A percentile compares a stretch with the other conserved stretches of the same genome.
These are phyloP conservation scores for Dipodascus geniculatus DNA, from an alignment of 805 yeast genomes.

Conservation along the genomic window DNA sequence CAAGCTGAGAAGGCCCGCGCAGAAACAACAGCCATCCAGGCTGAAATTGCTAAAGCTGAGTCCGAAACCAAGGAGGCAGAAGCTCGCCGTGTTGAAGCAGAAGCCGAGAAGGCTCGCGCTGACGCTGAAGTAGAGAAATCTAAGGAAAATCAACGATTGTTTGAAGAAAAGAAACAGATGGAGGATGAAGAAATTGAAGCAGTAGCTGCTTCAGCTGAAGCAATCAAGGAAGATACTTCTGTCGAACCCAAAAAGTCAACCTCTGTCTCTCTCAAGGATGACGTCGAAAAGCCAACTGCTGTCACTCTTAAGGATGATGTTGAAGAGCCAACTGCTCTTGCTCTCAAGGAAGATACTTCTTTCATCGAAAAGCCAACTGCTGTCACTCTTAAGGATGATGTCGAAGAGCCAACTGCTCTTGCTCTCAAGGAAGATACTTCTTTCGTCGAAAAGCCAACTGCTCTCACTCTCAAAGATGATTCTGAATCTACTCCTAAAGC, in stretches of 20 bases:
- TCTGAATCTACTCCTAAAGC: constrained; percentile 1
- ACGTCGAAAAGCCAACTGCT: background rate
- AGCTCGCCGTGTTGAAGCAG: constrained; percentile 1
- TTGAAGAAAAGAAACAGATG: constrained; percentile 6
- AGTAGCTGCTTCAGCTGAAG: constrained; percentile 5
- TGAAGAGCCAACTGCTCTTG: constrained; percentile 3
- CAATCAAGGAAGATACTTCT: constrained; percentile 6
- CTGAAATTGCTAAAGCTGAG: constrained; percentile 7
- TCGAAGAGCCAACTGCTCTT: constrained; percentile 3
- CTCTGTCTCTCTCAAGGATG: background rate
- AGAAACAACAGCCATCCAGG: constrained; percentile 2
- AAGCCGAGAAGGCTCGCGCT: constrained; percentile 6
- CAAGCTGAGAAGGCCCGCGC: constrained; percentile 16
- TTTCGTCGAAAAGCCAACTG: background rate
- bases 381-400: constrained; percentile 1
- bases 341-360: background rate
- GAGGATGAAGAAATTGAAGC: constrained; percentile 10
- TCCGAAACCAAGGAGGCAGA: constrained; percentile 7
- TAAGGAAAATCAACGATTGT: constrained; percentile 5
- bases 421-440: background rate
- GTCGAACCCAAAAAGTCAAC: constrained; percentile 8
- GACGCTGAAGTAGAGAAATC: constrained; percentile 6
- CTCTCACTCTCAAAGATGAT: constrained; percentile 1
- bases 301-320: constrained; percentile 2
- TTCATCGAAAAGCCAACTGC: background rate